Evolutionary conservation across 192 early-diverging fungal species (phyloP), one percentile per base, ranked within the genome.

Genomic region (Coemansia sp.): DNA sequence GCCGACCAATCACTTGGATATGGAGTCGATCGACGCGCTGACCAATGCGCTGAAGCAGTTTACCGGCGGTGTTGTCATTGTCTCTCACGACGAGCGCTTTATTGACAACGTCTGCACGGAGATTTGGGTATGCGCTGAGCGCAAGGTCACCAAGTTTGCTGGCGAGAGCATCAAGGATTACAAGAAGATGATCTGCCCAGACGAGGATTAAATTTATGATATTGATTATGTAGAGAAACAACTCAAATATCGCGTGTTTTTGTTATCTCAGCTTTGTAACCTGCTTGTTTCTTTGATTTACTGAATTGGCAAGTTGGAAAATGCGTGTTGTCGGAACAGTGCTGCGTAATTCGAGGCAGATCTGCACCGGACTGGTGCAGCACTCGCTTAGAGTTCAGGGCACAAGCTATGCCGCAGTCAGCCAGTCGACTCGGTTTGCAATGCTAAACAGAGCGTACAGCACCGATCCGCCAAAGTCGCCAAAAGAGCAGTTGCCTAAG

Each of bases 51-150:
- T 98, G 63, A 87, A 85, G 43, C 86, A 85, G 62, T 99, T 95
- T 75, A 85, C 89, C 61, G 97, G 97, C 65, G 97, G 95, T 39
- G 91, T 99, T 12, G 90, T 95, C 52, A 86, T 99, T 60, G 96
- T 99, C 47, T 93, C 90, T 58, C 97, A 98, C 89, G 96, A 98
- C 82, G 95, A 98, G 76, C 85, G 97, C 29, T 90, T 99, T 67
- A 98, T 99, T 56, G 86, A 86, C 67, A 80, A 85, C 11, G 88
- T 92, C n/a, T 89, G 90, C 79, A 87, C 81, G 15, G 91, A 94
- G 64, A 85, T 94, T 58, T 99, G 97, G 97, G 88, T 98, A 12
- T 99, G 97, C 75, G 88, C 90, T 27, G 84, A 85, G 53, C 87
- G 91, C 21, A 89, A 86, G 72, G 84, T 99, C 58, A 83, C 75